phyloP scores from a whole-genome alignment of 331 rosid species.

The Prunus yedoensis region DNA sequence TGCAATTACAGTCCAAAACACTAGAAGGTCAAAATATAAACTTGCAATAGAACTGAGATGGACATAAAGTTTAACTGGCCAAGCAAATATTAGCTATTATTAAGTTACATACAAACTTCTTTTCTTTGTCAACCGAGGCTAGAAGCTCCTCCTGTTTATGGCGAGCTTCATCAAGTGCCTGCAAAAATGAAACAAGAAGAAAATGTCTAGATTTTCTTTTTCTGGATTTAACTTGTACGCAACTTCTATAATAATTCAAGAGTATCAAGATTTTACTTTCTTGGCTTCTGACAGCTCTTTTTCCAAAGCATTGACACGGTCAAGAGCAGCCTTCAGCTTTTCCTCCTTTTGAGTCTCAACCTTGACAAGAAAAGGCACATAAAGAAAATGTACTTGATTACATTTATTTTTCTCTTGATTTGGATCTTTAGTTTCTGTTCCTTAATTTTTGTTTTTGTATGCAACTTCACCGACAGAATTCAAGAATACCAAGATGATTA shows the following conservation, averaged over 20 bases:
- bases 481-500: conserved; percentile 14
- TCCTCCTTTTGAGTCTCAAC: conserved; percentile 61
- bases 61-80: conserved; percentile 9
- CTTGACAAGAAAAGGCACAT: conserved; percentile 47
- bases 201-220: neutral
- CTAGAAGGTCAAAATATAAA: conserved; percentile 10
- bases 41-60: neutral
- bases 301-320: conserved; percentile 53
- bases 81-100: conserved; percentile 7
- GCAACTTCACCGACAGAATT: neutral
- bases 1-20: conserved; percentile 47
- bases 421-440: neutral
- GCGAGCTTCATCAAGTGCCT: conserved; percentile 78
- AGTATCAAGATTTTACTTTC: conserved; percentile 41
- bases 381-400: neutral
- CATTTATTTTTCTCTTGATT: conserved; percentile 18
- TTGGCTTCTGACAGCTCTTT: conserved; percentile 53
- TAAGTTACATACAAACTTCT: conserved; percentile 49
- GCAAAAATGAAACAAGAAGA: neutral
- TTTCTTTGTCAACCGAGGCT: conserved; percentile 55
- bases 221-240: neutral
- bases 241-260: neutral
- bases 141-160: conserved; percentile 54
- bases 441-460: conserved; percentile 15
- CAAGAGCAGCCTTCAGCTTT: conserved; percentile 54